Conservation (phyloP, 805 yeast species). For the Teunomyces atbi region DNA sequence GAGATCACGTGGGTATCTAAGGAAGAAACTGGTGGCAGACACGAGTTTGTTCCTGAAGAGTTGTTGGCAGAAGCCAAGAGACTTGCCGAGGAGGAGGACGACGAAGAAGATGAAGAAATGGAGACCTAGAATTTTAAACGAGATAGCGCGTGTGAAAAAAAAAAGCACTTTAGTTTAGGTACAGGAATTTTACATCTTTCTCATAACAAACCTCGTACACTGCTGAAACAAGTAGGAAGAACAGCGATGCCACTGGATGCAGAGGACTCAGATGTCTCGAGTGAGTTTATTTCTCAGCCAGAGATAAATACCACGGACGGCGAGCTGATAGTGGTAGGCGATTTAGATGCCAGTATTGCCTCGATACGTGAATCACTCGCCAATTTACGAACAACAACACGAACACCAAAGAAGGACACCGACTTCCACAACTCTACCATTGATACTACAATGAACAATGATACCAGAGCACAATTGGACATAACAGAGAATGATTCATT, state of each 20-base stretch:
- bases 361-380: slow-evolving; percentile 12
- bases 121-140: slow-evolving; percentile 5
- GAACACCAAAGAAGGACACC: not conserved
- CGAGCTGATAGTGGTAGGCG: not conserved
- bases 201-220: slow-evolving; percentile 1
- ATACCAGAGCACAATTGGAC: slow-evolving; percentile 23
- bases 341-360: slow-evolving; percentile 14
- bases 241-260: not conserved
- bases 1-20: slow-evolving; percentile 87
- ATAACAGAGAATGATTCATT: slow-evolving; percentile 9
- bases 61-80: slow-evolving; percentile 79
- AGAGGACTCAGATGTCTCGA: not conserved
- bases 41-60: slow-evolving; percentile 76
- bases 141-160: too few species aligned
- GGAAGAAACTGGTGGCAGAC: slow-evolving; percentile 75
- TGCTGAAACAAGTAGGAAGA: not conserved
- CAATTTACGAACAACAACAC: slow-evolving; percentile 1
- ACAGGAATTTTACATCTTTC: slow-evolving; percentile 3
- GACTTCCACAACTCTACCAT: slow-evolving; percentile 13
- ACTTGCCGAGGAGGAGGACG: slow-evolving; percentile 79
- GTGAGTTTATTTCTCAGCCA: not conserved
- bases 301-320: not conserved
- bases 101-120: slow-evolving; percentile 59
- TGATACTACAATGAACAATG: slow-evolving; percentile 15
- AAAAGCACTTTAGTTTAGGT: not conserved